Evolutionary conservation across 140 eudicot genomes (phyloP), one percentile per base, ranked within the genome.

Genomic region (Cichorium intybus): DNA sequence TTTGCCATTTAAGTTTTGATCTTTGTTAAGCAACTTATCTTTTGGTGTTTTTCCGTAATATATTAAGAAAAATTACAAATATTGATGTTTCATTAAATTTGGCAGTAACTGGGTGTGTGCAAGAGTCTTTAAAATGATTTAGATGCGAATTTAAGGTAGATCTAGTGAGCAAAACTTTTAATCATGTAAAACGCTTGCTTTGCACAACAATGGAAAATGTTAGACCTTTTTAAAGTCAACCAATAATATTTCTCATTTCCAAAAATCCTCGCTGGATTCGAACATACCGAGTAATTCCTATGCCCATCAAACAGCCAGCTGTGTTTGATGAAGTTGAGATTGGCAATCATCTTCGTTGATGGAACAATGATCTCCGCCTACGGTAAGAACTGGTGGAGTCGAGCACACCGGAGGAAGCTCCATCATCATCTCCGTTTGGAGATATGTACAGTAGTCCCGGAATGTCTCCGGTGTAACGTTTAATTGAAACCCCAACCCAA

Each of bases 391-490:
- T 0, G 53, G 37, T 57, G 69, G 79, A 57, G 48, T 2, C 24
- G 62, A 49, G 53, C 29, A 27, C 18, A 74, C 16, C 37, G 68
- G 74, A 57, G 79, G 74, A 74, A 24, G 66, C 31, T 45, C 37
- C 64, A 33, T 62, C 57, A 62, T 63, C 73, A 80, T 77, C 73
- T 87, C 82, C 50, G 66, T 75, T 64, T 87, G 83, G 31, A 87
- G 79, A 74, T 66, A 73, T 23, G 67, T 26, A 56, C 83, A 87
- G 24, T 80, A 83, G 51, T 74, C 68, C 66, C 66, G 76, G 54
- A 77, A 87, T n/a, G 90, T 78, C 41, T 73, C 41, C 43, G 87
- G 80, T 39, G 90, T 66, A 53, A 87, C 85, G 50, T 87, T 87
- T 66, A 87, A 41, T 7, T 80, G 75, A 50, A 83, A 87, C 35